Base-by-base conservation (phyloP, 306 rosid genomes). In the Quercus rubra region DNA sequence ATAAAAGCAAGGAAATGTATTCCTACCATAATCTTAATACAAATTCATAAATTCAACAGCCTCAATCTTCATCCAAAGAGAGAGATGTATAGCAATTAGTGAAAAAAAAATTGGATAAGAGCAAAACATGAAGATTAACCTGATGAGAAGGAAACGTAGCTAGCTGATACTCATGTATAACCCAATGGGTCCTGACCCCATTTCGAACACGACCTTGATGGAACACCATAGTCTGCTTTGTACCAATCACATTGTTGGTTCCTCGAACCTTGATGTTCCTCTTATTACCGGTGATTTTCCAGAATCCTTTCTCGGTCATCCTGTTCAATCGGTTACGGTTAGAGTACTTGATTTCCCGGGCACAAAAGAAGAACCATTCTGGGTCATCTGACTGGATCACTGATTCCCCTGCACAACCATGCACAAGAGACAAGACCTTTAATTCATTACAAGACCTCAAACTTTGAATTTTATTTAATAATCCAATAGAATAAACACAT, bases 261-360 rank as follows among this genome's bases (percentile, higher is more conserved):
- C 74, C 84, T 10, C 52, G 67, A 5, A 1, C 76, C 84, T 11
- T 86, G 56, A 92, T 73, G 0, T 9, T 3, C 20, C 89, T 68
- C 6, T 87, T 91, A 5, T 3, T 43, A 0, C 97, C 92, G 5
- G 96, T 92, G 77, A 71, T 13, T 76, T 94, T 92, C 98, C 98
- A 94, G 70, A 0, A 92, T 3, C 98, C 98, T 21, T 0, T 0
- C 3, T 3, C 0, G 0, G 98, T 92, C 56, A 79, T 5, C 84
- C 97, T 80, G 46, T 88, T 85, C 4, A 21, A 0, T 31, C 87
- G 76, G 5, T 84, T 92, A 23, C 23, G 23, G 23, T 23, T 23
- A 23, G 23, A 23, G 23, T 23, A 23, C 23, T 23, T 23, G 71
- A 62, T 86, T 11, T 81, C 84, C 1, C 35, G 83, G 8, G 72